Percentiles rank a stretch among this genome's conserved stretches.
Conservation (phyloP, 2,329 filamentous ascomycete genomes). For the Emergomyces pasteurianus region DNA sequence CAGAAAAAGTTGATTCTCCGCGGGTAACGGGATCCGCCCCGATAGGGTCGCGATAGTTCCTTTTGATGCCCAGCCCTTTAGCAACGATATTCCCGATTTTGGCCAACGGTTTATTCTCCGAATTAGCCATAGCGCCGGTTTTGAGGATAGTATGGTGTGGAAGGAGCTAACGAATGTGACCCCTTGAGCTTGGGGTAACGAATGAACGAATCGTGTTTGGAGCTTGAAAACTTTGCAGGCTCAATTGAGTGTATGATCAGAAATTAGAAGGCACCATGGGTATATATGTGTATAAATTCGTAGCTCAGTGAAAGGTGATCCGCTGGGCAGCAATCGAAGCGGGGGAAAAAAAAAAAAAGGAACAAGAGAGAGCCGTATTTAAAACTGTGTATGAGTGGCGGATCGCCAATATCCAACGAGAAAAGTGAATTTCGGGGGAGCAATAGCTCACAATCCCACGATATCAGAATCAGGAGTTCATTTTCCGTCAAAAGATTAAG, state of each 20-base stretch:
- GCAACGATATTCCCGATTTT: constrained; percentile 63
- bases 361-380: too few relatives aligned
- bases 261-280: background rate
- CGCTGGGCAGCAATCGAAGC: background rate
- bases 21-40: constrained; percentile 54
- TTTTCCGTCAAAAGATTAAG: background rate
- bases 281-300: background rate
- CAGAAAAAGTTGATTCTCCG: constrained; percentile 69
- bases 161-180: background rate
- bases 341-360: background rate
- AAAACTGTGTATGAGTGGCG: background rate
- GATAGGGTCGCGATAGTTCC: constrained; percentile 51
- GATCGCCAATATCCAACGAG: background rate
- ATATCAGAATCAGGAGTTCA: background rate
- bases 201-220: background rate
- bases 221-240: too few relatives aligned
- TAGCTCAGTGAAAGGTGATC: background rate
- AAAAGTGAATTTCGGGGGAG: background rate
- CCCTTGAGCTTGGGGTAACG: background rate
- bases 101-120: background rate
- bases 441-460: background rate
- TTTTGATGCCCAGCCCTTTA: constrained; percentile 70
- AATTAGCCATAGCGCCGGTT: background rate
- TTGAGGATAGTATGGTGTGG: background rate
- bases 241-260: background rate